phyloP scores from a whole-genome alignment of 192 early-diverging fungal genomes.

The Coemansia sp. region DNA sequence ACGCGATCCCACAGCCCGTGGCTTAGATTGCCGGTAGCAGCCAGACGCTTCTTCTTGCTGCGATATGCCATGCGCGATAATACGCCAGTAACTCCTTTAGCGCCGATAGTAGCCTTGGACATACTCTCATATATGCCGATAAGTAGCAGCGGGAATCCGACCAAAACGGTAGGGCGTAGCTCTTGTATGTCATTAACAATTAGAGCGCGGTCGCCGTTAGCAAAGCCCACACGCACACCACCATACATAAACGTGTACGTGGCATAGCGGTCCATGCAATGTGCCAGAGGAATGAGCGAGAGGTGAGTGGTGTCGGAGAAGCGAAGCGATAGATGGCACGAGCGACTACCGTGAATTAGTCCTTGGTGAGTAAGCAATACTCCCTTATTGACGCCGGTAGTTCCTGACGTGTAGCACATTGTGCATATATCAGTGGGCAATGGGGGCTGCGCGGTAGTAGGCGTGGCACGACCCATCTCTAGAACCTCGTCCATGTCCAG shows the following conservation, averaged over 20 bases:
- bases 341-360: slow-evolving; percentile 11
- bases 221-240: slow-evolving; percentile 75
- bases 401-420: slow-evolving; percentile 80
- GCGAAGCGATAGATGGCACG: background rate
- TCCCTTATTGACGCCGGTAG: slow-evolving; percentile 67
- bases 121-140: slow-evolving; percentile 81
- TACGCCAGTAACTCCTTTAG: slow-evolving; percentile 41
- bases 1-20: slow-evolving; percentile 84
- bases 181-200: slow-evolving; percentile 76
- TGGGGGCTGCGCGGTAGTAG: slow-evolving; percentile 57
- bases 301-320: slow-evolving; percentile 28
- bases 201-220: slow-evolving; percentile 65
- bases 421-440: slow-evolving; percentile 63
- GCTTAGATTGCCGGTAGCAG: slow-evolving; percentile 53
- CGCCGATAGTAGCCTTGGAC: slow-evolving; percentile 51
- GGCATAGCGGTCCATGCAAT: slow-evolving; percentile 73
- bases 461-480: slow-evolving; percentile 58
- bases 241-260: slow-evolving; percentile 52
- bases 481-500: slow-evolving; percentile 62
- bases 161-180: slow-evolving; percentile 74
- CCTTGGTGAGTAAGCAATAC: slow-evolving; percentile 69
- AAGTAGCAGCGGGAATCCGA: slow-evolving; percentile 72
- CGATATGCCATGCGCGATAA: slow-evolving; percentile 57
- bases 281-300: slow-evolving; percentile 76
- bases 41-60: slow-evolving; percentile 60